phyloP scores from a whole-genome alignment of 169 alveolate species.

The Cystoisospora suis region DNA sequence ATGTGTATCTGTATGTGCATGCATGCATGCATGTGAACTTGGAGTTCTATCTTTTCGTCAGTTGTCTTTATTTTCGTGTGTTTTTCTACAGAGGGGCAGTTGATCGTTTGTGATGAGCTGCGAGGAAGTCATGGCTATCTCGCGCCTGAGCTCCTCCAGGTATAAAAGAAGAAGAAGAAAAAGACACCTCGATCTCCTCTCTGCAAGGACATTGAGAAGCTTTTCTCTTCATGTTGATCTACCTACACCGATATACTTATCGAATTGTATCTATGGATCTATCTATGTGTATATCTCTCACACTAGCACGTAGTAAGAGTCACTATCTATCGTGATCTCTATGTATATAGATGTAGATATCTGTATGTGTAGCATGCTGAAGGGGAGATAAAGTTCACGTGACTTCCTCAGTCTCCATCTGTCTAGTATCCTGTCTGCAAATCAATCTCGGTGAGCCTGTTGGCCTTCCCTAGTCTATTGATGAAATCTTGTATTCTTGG shows the following conservation, averaged over 20 bases:
- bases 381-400: too few relatives aligned
- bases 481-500: not conserved
- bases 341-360: too few relatives aligned
- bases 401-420: too few relatives aligned
- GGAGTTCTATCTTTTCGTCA: too few relatives aligned
- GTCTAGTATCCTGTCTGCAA: not conserved
- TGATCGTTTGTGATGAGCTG: slow-evolving; percentile 62
- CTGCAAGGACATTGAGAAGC: too few relatives aligned
- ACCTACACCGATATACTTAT: not conserved
- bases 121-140: slow-evolving; percentile 72
- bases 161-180: slow-evolving; percentile 4
- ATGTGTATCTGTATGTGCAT: not conserved
- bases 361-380: not conserved
- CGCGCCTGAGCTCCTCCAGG: slow-evolving; percentile 74
- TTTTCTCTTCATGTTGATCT: not conserved
- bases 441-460: not conserved
- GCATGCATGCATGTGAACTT: not conserved
- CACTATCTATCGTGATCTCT: not conserved
- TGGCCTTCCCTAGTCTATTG: not conserved
- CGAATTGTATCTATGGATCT: not conserved
- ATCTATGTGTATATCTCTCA: not conserved
- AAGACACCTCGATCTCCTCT: not conserved
- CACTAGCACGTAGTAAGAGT: not conserved
- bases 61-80: not conserved
- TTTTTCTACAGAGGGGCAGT: not conserved